Conservation (phyloP, 2,329 filamentous ascomycete genomes). For the Myriangium duriaei region DNA sequence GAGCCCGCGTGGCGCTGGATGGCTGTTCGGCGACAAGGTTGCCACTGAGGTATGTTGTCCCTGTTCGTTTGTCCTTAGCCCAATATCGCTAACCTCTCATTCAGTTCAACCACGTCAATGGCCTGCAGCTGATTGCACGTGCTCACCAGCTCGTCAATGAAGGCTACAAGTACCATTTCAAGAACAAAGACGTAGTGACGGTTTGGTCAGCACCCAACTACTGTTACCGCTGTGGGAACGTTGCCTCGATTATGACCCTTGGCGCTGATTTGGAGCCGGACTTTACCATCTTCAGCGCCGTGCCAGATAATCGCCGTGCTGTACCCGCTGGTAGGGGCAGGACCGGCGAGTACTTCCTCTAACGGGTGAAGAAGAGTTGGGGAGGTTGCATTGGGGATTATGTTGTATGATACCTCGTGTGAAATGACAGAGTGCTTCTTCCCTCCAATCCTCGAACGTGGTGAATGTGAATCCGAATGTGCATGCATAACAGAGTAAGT, state of each 20-base stretch:
- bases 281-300: conserved; percentile 84
- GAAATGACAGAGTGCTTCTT: too few relatives aligned
- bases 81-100: conserved; percentile 8
- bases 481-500: too few relatives aligned
- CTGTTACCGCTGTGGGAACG: conserved; percentile 91
- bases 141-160: conserved; percentile 67
- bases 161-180: conserved; percentile 85
- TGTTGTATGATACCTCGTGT: neutral
- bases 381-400: neutral
- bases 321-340: conserved; percentile 52
- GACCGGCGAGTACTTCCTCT: conserved; percentile 41
- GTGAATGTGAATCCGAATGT: too few relatives aligned
- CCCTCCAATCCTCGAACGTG: too few relatives aligned
- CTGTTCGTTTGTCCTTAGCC: neutral
- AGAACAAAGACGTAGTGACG: conserved; percentile 82
- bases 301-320: conserved; percentile 73
- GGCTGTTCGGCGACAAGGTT: conserved; percentile 59
- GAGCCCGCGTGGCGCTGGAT: conserved; percentile 52
- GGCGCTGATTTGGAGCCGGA: conserved; percentile 73
- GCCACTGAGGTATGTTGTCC: conserved; percentile 46
- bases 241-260: conserved; percentile 77
- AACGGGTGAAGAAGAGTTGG: conserved; percentile 10
- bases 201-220: conserved; percentile 90
- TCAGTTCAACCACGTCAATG: conserved; percentile 63
- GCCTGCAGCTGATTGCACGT: conserved; percentile 56